phyloP scores from a whole-genome alignment of 75 land plant genomes.

The Cupressus sempervirens region DNA sequence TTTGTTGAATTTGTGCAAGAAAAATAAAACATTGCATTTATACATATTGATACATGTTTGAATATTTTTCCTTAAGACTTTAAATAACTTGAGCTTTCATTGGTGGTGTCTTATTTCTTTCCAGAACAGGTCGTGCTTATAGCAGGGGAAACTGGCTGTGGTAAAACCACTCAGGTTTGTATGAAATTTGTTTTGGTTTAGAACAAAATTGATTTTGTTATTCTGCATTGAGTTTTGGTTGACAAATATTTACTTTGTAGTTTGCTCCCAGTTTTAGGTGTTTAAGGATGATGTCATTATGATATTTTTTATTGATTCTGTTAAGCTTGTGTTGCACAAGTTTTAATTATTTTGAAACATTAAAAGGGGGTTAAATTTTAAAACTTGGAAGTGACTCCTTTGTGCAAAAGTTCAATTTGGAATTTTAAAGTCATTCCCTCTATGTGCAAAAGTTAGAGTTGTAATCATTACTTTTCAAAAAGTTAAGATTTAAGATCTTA shows the following conservation, averaged over 20 bases:
- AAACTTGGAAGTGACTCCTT: no score
- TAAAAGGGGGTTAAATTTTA: no score
- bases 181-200: not conserved
- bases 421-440: no score
- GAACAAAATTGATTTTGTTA: not conserved
- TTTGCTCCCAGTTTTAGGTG: not conserved
- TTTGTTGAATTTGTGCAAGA: not conserved
- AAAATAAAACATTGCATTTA: not conserved
- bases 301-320: not conserved
- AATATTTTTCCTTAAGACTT: not conserved
- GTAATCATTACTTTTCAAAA: no score
- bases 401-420: no score
- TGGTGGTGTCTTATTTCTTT: not conserved
- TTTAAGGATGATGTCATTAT: not conserved
- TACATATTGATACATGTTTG: not conserved
- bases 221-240: not conserved
- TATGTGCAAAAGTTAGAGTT: no score
- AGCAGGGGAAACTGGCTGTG: slow-evolving; percentile 98
- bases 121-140: slow-evolving; percentile 76
- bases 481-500: no score
- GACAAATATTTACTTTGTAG: not conserved
- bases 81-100: slow-evolving; percentile 4
- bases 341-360: no score
- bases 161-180: slow-evolving; percentile 94
- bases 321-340: no score